Base-by-base conservation (phyloP, 202 grass and related monocot species). In the Zizania palustris region DNA sequence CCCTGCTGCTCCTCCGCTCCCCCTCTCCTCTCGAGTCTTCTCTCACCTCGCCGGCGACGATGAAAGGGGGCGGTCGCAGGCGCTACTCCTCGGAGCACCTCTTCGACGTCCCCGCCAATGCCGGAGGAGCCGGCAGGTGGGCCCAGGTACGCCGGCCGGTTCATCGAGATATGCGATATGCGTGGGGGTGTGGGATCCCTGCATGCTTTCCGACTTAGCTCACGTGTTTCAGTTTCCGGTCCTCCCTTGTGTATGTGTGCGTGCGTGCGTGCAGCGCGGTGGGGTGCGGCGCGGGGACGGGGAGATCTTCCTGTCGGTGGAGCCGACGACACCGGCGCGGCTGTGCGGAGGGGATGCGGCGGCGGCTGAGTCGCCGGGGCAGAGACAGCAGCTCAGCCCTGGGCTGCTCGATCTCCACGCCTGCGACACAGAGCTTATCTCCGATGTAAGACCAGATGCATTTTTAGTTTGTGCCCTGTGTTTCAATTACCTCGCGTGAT, bases 381-480 rank as follows among this genome's bases (percentile, higher is more conserved):
- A 60, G 66, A 78, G 72, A 75, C 88, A 86, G 76, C 89, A 96
- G 83, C 80, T 93, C 74, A 99, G 96, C 45, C 96, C 96, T 3
- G 96, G 96, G 4, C 78, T 99, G 71, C 88, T 99, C 77, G 96
- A 99, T 83, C 87, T 99, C 65, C 96, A 99, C 20, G 89, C 92
- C 9, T 87, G 93, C 35, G 92, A 99, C 68, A 99, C 92, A 8
- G 96, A 99, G 83, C 88, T 99, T 40, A 91, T 99, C 48, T 85
- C 89, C 7, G 92, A 99, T 61, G 96, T 99, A 88, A 96, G 78
- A 50, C 4, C 50, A 63, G 76, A 44, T 44, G 33, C 40, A n/a
- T n/a, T 53, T 69, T 48, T 77, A 9, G 3, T 83, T 85, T n/a
- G 11, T 20, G 46, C 56, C 45, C 16, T 60, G 21, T 63, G 45